Base-by-base conservation (phyloP, 2,329 filamentous ascomycete species). In the Fusarium falciforme region DNA sequence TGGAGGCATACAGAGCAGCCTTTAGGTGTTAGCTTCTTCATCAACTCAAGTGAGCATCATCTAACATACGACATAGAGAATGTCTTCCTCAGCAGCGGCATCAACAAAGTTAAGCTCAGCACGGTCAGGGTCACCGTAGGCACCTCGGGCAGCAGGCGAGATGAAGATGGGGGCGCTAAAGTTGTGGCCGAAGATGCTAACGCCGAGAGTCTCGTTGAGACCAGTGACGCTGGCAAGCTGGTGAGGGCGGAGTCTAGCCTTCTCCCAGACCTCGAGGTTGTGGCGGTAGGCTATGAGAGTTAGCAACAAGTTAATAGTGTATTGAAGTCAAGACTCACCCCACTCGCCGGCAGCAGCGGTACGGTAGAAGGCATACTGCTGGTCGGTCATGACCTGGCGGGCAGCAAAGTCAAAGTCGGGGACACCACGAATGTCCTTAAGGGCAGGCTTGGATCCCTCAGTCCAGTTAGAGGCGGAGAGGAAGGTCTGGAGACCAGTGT, bases 331-430 rank as follows among this genome's bases (percentile, higher is more conserved):
- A 7, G 25, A 72, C 70, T 66, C 44, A 73, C 70, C 79, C 85
- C 84, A 88, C 75, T 88, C 86, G 55, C 85, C 85, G 5, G 83
- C 86, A 9, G 86, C 85, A 17, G 84, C 86, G 65, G 84, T 85
- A 31, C 86, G 84, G 79, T 88, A 88, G 80, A 86, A 88, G 16
- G 85, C 83, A 69, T 86, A 88, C 31, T 83, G 75, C 25, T 82
- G 80, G 33, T 76, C 76, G 61, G 82, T 82, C 72, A 88, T 79
- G 70, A 83, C 80, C 64, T 85, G 83, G 14, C 84, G 82, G 20
- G 86, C 86, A 5, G 84, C 85, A 78, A 82, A 88, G 61, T 88
- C 85, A 65, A 88, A 88, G 78, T 88, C 86, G 9, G 85, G 85
- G 14, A 88, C 79, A 14, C 82, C 84, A 1, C 84, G 80, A 20